Conservation (phyloP, 2,329 filamentous ascomycete species). For the Fusarium tanahbumbuense region DNA sequence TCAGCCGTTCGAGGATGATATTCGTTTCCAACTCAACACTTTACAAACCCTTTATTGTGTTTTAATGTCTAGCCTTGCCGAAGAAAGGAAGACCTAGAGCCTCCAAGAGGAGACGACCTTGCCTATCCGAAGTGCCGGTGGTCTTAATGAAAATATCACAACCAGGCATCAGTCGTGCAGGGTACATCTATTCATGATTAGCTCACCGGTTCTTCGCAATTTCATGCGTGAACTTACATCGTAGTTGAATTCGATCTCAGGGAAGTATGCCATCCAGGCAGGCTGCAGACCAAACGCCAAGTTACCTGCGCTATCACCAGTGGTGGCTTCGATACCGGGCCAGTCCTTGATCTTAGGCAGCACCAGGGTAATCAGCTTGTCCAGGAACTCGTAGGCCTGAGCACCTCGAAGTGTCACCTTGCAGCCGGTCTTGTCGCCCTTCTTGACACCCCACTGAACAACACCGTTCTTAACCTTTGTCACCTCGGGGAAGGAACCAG, state of each 20-base stretch:
- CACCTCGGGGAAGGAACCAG: constrained; percentile 76
- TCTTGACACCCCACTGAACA: constrained; percentile 77
- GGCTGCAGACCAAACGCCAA: constrained; percentile 82
- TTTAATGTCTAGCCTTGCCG: constrained; percentile 70
- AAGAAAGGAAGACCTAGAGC: constrained; percentile 74
- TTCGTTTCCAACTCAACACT: constrained; percentile 16
- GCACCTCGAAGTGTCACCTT: constrained; percentile 83
- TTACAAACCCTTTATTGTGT: constrained; percentile 9
- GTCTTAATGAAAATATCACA: constrained; percentile 87
- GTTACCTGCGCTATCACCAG: constrained; percentile 90
- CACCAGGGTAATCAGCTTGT: constrained; percentile 90
- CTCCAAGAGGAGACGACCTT: constrained; percentile 77
- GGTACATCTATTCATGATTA: constrained; percentile 63
- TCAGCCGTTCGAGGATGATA: constrained; percentile 39
- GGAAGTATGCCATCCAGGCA: constrained; percentile 84
- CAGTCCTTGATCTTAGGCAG: constrained; percentile 97
- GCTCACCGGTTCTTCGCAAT: neutral
- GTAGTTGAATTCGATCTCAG: constrained; percentile 94
- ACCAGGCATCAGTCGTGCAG: constrained; percentile 81
- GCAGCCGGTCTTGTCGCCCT: constrained; percentile 77
- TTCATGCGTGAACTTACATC: constrained; percentile 71
- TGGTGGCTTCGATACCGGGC: constrained; percentile 72
- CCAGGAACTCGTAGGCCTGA: constrained; percentile 88
- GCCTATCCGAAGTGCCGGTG: constrained; percentile 83
- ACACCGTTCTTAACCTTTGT: constrained; percentile 79